Conservation (phyloP, 139 green algal species). For the Asterochloris erici region DNA sequence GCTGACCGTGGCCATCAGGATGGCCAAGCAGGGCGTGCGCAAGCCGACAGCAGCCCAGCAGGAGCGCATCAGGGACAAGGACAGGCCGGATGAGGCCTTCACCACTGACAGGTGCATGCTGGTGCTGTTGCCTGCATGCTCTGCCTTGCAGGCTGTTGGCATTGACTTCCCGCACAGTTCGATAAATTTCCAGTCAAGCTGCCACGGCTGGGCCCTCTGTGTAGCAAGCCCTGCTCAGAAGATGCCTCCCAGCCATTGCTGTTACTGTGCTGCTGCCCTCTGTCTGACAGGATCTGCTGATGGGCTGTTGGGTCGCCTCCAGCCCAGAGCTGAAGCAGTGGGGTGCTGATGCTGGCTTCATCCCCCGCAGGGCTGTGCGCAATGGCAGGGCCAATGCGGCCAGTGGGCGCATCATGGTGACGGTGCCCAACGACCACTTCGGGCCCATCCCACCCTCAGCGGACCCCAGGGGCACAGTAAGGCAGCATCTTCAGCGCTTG, state of each 20-base stretch:
- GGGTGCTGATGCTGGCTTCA: no score
- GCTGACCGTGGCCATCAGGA: slow-evolving; percentile 69
- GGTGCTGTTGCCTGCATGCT: no score
- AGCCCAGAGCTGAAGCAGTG: no score
- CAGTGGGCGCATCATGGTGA: slow-evolving; percentile 89
- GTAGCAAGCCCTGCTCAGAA: no score
- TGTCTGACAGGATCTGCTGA: no score
- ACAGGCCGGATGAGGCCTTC: slow-evolving; percentile 88
- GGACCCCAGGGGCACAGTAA: slow-evolving; percentile 71
- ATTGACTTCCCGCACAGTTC: no score
- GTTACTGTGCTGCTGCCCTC: no score
- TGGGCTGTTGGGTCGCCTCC: no score
- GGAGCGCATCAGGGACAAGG: slow-evolving; percentile 30
- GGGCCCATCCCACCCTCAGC: slow-evolving; percentile 87
- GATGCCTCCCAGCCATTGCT: no score
- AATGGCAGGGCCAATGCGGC: slow-evolving; percentile 85
- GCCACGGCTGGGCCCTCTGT: no score
- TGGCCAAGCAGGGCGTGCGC: slow-evolving; percentile 48
- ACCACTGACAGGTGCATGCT: slow-evolving; percentile 61
- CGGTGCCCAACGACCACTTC: slow-evolving; percentile 85
- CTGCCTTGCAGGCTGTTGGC: no score
- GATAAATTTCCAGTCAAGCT: no score
- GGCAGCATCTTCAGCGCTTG: neutral
- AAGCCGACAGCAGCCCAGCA: slow-evolving; percentile 27
- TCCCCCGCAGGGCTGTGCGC: slow-evolving; percentile 26